Percentiles rank a stretch among this genome's conserved stretches.
Conservation (phyloP, 116 monocot species). For the Iris pallida region DNA sequence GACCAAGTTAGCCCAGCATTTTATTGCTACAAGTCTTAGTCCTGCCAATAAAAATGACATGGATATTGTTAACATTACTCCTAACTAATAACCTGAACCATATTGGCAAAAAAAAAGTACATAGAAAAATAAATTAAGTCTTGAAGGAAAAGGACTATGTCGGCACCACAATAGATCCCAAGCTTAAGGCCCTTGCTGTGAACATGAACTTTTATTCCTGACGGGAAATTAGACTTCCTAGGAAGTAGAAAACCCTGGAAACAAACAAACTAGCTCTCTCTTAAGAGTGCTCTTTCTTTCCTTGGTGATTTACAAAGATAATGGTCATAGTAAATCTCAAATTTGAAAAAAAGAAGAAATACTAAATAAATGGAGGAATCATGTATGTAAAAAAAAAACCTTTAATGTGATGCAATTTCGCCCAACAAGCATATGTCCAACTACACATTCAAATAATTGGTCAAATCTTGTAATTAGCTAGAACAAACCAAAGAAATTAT, state of each 20-base stretch:
- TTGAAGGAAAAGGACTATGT: constrained; percentile 12
- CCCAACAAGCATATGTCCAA: constrained; percentile 41
- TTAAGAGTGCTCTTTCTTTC: too few relatives aligned
- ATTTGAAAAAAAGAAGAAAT: too few relatives aligned
- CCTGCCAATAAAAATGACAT: constrained; percentile 11
- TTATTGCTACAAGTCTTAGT: constrained; percentile 38
- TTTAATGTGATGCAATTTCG: constrained; percentile 19
- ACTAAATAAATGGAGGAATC: not conserved
- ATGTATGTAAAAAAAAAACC: constrained; percentile 6
- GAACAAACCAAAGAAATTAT: too few relatives aligned
- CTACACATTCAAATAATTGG: too few relatives aligned
- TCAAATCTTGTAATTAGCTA: too few relatives aligned
- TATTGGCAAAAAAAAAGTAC: too few relatives aligned
- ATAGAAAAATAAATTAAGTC: too few relatives aligned
- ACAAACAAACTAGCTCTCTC: not conserved
- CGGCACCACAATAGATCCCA: constrained; percentile 75
- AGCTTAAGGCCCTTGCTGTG: constrained; percentile 72
- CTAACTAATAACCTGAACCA: too few relatives aligned
- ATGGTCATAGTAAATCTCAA: not conserved
- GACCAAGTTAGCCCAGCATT: constrained; percentile 55
- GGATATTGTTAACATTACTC: too few relatives aligned
- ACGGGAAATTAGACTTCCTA: constrained; percentile 51
- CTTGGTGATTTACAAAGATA: too few relatives aligned
- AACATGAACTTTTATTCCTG: constrained; percentile 66
- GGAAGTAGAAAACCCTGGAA: constrained; percentile 50